Evolutionary conservation across 2,329 filamentous ascomycete genomes (phyloP).

Genomic region (Pseudogymnoascus sp.): DNA sequence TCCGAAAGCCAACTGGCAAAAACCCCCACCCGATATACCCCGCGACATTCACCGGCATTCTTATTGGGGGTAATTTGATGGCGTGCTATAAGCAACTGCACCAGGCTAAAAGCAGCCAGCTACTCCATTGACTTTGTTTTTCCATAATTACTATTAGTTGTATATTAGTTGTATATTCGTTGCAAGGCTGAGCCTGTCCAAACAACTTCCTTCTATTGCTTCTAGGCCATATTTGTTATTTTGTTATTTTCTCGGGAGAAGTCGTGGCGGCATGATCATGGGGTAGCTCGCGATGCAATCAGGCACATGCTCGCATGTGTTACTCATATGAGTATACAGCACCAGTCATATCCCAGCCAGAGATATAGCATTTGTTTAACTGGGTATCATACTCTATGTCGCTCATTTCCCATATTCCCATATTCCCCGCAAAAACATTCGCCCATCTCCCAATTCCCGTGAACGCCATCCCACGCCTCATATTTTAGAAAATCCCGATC

Average conservation of each 20-base stretch:
- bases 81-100: conserved; percentile 3
- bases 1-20: conserved; percentile 8
- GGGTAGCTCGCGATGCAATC: neutral
- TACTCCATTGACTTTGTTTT: conserved; percentile 6
- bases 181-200: neutral
- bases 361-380: conserved; percentile 6
- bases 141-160: conserved; percentile 2
- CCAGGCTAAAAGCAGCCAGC: neutral
- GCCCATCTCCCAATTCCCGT: neutral
- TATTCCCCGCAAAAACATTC: neutral
- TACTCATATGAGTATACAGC: neutral
- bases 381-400: conserved; percentile 3
- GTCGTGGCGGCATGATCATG: neutral
- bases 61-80: conserved; percentile 3
- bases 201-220: conserved; percentile 5
- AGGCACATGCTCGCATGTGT: neutral
- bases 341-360: conserved; percentile 3
- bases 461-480: conserved; percentile 4
- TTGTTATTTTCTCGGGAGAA: neutral
- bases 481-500: conserved; percentile 49
- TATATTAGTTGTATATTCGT: conserved; percentile 5
- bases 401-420: conserved; percentile 3
- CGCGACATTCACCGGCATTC: conserved; percentile 2
- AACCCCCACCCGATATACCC: conserved; percentile 4
- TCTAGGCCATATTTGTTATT: neutral